phyloP scores from a whole-genome alignment of 2,329 filamentous ascomycete species.

The Neofusicoccum laricinum region DNA sequence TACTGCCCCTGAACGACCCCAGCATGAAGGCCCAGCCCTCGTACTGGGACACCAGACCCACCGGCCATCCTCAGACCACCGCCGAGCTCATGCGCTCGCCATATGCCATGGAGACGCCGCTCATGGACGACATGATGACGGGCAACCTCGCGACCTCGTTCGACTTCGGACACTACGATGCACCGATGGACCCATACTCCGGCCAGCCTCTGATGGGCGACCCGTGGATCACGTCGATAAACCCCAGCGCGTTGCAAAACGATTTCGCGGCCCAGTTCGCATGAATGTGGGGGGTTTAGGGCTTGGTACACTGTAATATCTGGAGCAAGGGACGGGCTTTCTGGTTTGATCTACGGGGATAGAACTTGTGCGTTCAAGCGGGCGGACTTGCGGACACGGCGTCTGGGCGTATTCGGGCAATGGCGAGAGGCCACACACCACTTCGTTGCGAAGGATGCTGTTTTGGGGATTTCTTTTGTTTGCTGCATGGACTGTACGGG shows the following conservation, averaged over 20 bases:
- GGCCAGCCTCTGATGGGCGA: neutral
- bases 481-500: constrained; percentile 2
- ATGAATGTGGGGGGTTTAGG: neutral
- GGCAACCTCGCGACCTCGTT: neutral
- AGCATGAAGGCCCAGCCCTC: constrained; percentile 8
- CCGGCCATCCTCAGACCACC: neutral
- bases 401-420: neutral
- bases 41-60: neutral
- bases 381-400: neutral
- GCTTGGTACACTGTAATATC: neutral
- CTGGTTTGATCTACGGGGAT: neutral
- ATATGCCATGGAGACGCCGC: neutral
- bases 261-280: constrained; percentile 13
- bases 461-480: constrained; percentile 4
- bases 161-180: constrained; percentile 5
- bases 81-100: constrained; percentile 10
- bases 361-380: constrained; percentile 17
- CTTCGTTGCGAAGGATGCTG: neutral
- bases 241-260: constrained; percentile 13
- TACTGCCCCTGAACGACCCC: constrained; percentile 2
- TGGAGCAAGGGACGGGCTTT: neutral
- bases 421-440: neutral
- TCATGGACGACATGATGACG: neutral
- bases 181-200: constrained; percentile 14
- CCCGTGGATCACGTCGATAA: constrained; percentile 10